Conservation (phyloP, 768 basidiomycete genomes). For the Lactifluus piperatus region DNA sequence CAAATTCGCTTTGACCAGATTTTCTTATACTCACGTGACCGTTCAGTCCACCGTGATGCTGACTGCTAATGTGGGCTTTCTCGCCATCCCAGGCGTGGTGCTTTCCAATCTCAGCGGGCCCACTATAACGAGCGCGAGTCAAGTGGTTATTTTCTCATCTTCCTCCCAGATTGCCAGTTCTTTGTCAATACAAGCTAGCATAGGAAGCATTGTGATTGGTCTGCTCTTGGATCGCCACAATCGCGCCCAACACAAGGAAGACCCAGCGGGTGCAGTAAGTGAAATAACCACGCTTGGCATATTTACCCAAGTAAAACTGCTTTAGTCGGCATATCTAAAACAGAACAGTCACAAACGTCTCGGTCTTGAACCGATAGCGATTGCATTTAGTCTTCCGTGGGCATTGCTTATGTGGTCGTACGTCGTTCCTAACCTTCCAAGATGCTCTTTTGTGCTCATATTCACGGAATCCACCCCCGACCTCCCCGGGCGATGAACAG, state of each 20-base stretch:
- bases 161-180: constrained; percentile 42
- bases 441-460: neutral
- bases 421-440: constrained; percentile 21
- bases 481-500: neutral
- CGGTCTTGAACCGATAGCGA: constrained; percentile 44
- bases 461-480: neutral
- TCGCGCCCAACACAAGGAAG: constrained; percentile 28
- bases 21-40: neutral
- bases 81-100: constrained; percentile 28
- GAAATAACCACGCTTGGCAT: neutral
- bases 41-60: constrained; percentile 27
- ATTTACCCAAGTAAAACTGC: neutral
- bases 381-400: constrained; percentile 48
- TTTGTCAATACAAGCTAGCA: constrained; percentile 37
- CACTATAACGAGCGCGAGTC: neutral
- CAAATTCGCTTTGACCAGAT: neutral
- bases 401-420: constrained; percentile 54
- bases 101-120: neutral
- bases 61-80: constrained; percentile 28
- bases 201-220: constrained; percentile 40
- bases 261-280: constrained; percentile 19
- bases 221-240: constrained; percentile 39
- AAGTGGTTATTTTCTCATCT: constrained; percentile 23
- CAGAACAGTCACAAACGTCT: constrained; percentile 24
- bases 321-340: constrained; percentile 23